Conservation (phyloP, 2,329 filamentous ascomycete species). For the Epichloe typhina region DNA sequence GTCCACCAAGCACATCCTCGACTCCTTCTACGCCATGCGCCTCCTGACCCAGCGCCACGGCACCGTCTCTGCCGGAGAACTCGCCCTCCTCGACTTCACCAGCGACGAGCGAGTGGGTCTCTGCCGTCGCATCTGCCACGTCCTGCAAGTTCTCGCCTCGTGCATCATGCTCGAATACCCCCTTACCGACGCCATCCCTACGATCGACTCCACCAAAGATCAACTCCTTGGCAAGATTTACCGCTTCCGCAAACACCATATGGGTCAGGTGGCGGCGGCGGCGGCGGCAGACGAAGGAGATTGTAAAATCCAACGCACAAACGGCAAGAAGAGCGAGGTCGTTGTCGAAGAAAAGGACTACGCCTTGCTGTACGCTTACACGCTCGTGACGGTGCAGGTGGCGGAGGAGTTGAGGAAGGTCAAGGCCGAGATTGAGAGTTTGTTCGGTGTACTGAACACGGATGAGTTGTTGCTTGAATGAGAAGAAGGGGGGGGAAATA, state of each 20-base stretch:
- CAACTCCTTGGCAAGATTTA: conserved; percentile 77
- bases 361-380: conserved; percentile 85
- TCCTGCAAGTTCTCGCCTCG: conserved; percentile 74
- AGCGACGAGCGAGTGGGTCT: conserved; percentile 65
- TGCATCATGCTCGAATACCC: conserved; percentile 93
- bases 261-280: conserved; percentile 13
- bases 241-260: conserved; percentile 63
- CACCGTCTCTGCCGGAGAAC: conserved; percentile 65
- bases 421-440: conserved; percentile 44
- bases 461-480: conserved; percentile 45
- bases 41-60: conserved; percentile 75
- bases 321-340: conserved; percentile 12
- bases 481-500: background rate
- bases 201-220: conserved; percentile 68
- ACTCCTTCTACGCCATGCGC: conserved; percentile 94
- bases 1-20: conserved; percentile 72
- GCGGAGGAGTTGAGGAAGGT: conserved; percentile 50
- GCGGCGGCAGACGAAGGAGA: background rate
- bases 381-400: conserved; percentile 53
- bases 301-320: conserved; percentile 6
- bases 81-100: conserved; percentile 67
- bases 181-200: conserved; percentile 76
- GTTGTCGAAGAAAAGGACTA: conserved; percentile 65
- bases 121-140: conserved; percentile 80
- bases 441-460: conserved; percentile 51